These are phyloP conservation scores for Phoenix roebelenii DNA, from an alignment of 176 grass and related monocot species.

Conservation along the genomic window DNA sequence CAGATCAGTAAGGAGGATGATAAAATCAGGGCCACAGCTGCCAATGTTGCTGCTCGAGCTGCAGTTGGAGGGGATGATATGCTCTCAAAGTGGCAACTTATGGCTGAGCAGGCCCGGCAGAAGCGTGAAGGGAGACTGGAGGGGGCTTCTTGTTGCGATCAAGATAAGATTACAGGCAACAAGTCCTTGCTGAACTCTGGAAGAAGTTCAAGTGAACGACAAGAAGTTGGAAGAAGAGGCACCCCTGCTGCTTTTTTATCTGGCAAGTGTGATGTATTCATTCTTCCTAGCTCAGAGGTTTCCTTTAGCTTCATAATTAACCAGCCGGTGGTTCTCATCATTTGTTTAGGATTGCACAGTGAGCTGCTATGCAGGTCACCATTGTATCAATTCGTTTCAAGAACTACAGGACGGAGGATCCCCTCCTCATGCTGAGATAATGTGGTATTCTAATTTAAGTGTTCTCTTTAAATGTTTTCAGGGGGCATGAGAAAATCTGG, in stretches of 20 bases:
- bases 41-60: slow-evolving; percentile 84
- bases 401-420: too few species aligned
- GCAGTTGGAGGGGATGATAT: slow-evolving; percentile 89
- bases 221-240: slow-evolving; percentile 63
- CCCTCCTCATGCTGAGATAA: too few species aligned
- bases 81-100: slow-evolving; percentile 83
- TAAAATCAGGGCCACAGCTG: slow-evolving; percentile 85
- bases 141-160: slow-evolving; percentile 27
- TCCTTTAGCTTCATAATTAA: too few species aligned
- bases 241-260: slow-evolving; percentile 33
- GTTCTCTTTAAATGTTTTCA: slow-evolving; percentile 27
- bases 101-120: slow-evolving; percentile 78
- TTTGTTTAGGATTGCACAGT: too few species aligned
- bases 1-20: slow-evolving; percentile 87
- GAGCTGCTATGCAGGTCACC: too few species aligned
- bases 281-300: background rate
- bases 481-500: slow-evolving; percentile 42
- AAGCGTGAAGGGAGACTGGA: slow-evolving; percentile 45
- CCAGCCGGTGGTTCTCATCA: too few species aligned
- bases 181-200: slow-evolving; percentile 35
- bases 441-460: too few species aligned
- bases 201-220: slow-evolving; percentile 49
- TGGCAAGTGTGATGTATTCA: slow-evolving; percentile 22
- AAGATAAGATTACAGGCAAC: slow-evolving; percentile 27
- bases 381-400: too few species aligned